Base-by-base conservation (phyloP, 345 rosid genomes). In the Gossypium turneri region DNA sequence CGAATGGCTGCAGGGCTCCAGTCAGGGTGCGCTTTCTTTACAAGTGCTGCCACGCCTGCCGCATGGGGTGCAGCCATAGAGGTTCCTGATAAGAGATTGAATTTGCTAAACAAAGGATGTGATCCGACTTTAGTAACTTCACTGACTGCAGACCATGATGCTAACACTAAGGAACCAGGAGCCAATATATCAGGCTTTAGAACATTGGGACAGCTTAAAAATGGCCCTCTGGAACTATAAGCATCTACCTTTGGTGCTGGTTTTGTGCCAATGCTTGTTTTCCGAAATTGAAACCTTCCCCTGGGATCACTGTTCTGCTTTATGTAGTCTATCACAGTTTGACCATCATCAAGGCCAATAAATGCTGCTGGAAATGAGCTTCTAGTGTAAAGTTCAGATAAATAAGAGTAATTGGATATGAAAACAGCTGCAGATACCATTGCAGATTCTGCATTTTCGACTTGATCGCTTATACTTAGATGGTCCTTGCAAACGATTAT, bases 21-120 rank as follows among this genome's bases (percentile, higher is more conserved):
- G 38, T 82, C 79, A 60, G 82, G 90, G 67, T 84, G 89, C 0
- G 78, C 87, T 19, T 80, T 78, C 67, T 84, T 84, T 17, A 87
- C 50, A 48, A 89, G 82, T 2, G 92, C 88, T 0, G 89, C 90
- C 2, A 86, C 80, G 24, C 88, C 89, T 29, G 92, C 80, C 29
- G 79, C 88, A 63, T 87, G 92, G 15, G 90, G 90, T 29, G 84
- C 73, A 66, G 88, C 85, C 92, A 89, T 89, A 56, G 92, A 89
- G 38, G 92, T 87, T 16, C 90, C 90, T 5, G 88, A 84, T 7
- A 82, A 53, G 69, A 89, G 62, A 66, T 81, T 83, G 79, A 82
- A 85, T 15, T 78, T 75, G 43, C 78, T 75, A 16, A 78, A 79
- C 47, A 84, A 56, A 0, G 57, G 22, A 12, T 57, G 57, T 24